Evolutionary conservation across 2,329 filamentous ascomycete genomes (phyloP), one percentile per base, ranked within the genome.

Genomic region (Tolypocladium tropicale): DNA sequence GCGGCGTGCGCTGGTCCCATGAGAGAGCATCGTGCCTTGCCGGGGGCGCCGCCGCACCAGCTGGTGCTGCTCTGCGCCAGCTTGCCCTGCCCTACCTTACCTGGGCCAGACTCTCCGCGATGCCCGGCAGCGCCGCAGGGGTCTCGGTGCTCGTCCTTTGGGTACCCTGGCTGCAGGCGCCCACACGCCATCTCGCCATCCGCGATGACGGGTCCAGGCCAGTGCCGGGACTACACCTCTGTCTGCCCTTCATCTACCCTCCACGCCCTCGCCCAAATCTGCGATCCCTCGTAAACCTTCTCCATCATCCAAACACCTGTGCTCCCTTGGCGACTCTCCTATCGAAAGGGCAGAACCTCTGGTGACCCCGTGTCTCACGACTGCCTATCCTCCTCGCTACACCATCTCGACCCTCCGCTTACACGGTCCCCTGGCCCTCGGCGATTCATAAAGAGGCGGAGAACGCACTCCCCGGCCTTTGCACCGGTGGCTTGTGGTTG

Each of bases 181-280:
- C 48, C 55, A 55, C 56, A 48, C 55, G 57, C 57, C 59, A 54
- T 56, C 56, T 58, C 51, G 52, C 57, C 37, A 57, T 50, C 59
- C 59, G 55, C 56, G 57, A 62, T 58, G 58, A 56, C 54, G 59
- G 59, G 58, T 56, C 55, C 54, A 39, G 57, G 43, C 59, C 54
- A 57, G 28, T 54, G 52, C 55, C 56, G 51, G n/a, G 58, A 46
- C 52, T 61, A 61, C 61, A 62, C 57, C 60, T 64, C 63, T 64
- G 61, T 64, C 63, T 64, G 65, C 66, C 68, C 67, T 71, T 71
- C 67, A 67, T 70, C 63, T 71, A 68, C 68, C 67, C 67, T 64
- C 60, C 62, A 65, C 67, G 59, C 68, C 68, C 66, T 67, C 63
- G 53, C 57, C 52, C 61, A 53, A 52, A 25, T 41, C 51, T 30